Evolutionary conservation across 768 basidiomycete genomes (phyloP).

Genomic region (Boletellus sp.): DNA sequence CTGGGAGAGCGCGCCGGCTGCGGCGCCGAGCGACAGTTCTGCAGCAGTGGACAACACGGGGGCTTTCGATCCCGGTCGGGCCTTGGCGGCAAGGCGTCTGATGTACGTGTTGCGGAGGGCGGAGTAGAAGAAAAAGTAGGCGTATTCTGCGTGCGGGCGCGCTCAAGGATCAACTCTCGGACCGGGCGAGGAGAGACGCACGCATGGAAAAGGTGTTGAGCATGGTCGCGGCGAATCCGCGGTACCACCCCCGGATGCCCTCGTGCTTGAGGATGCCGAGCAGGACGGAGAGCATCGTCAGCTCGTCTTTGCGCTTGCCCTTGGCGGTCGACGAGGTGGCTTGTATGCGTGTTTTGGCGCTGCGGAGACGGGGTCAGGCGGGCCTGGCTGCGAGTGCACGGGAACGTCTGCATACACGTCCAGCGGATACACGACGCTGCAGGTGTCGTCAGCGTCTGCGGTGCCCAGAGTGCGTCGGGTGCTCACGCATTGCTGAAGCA

Average conservation of each 20-base stretch:
- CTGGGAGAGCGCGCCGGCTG: slow-evolving; percentile 92
- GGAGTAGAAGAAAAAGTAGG: slow-evolving; percentile 99
- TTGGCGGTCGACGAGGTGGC: slow-evolving; percentile 59
- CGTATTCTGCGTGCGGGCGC: slow-evolving; percentile 67
- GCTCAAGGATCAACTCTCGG: background rate
- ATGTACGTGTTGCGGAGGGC: slow-evolving; percentile 82
- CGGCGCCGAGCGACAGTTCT: slow-evolving; percentile 84
- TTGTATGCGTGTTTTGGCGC: slow-evolving; percentile 94
- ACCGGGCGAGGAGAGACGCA: slow-evolving; percentile 30
- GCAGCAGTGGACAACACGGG: slow-evolving; percentile 67
- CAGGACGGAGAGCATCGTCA: slow-evolving; percentile 62
- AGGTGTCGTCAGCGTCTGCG: slow-evolving; percentile 1
- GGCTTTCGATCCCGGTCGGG: slow-evolving; percentile 57
- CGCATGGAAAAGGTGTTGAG: slow-evolving; percentile 97
- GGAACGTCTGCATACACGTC: slow-evolving; percentile 60
- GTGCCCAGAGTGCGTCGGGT: background rate
- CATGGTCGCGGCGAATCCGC: slow-evolving; percentile 95
- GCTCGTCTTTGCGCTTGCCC: slow-evolving; percentile 46
- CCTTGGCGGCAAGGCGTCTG: slow-evolving; percentile 57
- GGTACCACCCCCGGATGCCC: slow-evolving; percentile 79
- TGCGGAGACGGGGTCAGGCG: slow-evolving; percentile 30
- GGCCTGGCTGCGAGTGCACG: background rate
- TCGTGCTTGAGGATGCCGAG: slow-evolving; percentile 73
- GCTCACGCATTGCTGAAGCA: slow-evolving; percentile 92
- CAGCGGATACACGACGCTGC: slow-evolving; percentile 87